Evolutionary conservation across 2,329 filamentous ascomycete genomes (phyloP), one percentile per base, ranked within the genome.

Genomic region (Colletotrichum musicola): DNA sequence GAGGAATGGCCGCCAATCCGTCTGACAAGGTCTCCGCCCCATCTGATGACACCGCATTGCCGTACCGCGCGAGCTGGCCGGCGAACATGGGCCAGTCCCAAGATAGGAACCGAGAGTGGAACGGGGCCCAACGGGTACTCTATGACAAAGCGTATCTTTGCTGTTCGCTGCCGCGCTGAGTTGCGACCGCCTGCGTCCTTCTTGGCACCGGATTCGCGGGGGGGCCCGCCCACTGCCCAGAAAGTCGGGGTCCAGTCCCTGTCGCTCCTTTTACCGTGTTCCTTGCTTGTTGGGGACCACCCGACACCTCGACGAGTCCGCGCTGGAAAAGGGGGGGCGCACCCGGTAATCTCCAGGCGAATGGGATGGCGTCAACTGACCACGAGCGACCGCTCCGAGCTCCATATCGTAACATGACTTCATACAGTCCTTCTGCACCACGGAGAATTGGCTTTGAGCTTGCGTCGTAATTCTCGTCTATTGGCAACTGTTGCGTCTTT

Each of bases 321-420:
- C 49, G 22, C 49, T 49, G 44, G 22, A 30, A 18, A 42, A 46
- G 30, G 22, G 44, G 40, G 66, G 54, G 54, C 54, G 49, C 42
- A 65, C 62, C 51, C 55, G 61, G 65, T 14, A 54, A 50, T 66
- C 38, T 58, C 64, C 60, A 71, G 46, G 64, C 80, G 80, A 83
- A 83, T 82, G 73, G 75, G 75, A 79, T 71, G 74, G 70, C 77
- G 74, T 75, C 72, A 73, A 78, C 61, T 70, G 73, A 69, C 78
- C 81, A 83, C 81, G 81, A 77, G 80, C 64, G 72, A 71, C 56
- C 68, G 70, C 62, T 64, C 35, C 4, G 14, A 58, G 38, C 40
- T 44, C 50, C 18, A 35, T 61, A 20, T 66, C 25, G 44, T 27
- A 49, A 61, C 49, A 56, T 61, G 56, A 51, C 62, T 66, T 69